Evolutionary conservation across 2,329 filamentous ascomycete genomes (phyloP).

Genomic region (Exophiala alcalophila): DNA sequence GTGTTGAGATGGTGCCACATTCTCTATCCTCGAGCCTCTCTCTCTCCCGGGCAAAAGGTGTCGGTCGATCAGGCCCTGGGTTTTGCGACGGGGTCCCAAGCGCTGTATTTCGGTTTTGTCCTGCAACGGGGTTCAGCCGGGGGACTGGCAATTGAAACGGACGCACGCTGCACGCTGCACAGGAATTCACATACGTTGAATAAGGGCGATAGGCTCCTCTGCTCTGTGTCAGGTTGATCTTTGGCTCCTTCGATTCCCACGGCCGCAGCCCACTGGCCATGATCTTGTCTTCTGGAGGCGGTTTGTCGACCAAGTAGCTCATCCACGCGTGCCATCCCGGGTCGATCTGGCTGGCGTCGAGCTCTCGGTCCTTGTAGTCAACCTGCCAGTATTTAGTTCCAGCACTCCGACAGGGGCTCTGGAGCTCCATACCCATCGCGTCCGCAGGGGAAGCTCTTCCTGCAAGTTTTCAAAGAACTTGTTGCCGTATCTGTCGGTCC

Average conservation of each 20-base stretch:
- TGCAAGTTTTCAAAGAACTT: conserved; percentile 91
- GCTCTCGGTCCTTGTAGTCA: conserved; percentile 85
- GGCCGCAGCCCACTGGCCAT: conserved; percentile 63
- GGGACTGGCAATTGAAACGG: background rate
- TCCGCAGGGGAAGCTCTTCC: conserved; percentile 78
- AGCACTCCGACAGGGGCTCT: conserved; percentile 59
- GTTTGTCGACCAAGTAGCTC: conserved; percentile 84
- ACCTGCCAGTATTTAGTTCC: conserved; percentile 74
- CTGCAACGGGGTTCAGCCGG: conserved; percentile 26
- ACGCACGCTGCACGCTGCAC: background rate
- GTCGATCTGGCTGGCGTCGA: conserved; percentile 67
- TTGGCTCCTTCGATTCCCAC: conserved; percentile 74
- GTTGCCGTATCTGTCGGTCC: conserved; percentile 87
- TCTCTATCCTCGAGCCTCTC: conserved; percentile 17
- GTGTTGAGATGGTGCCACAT: too few species aligned
- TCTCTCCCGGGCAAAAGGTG: conserved; percentile 11
- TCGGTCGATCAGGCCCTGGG: conserved; percentile 29
- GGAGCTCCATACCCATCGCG: conserved; percentile 18
- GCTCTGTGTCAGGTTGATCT: conserved; percentile 71
- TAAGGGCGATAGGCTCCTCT: conserved; percentile 87
- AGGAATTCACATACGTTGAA: conserved; percentile 70
- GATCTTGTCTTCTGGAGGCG: conserved; percentile 73
- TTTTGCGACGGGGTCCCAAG: conserved; percentile 37
- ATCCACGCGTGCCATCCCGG: conserved; percentile 99
- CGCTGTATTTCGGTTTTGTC: conserved; percentile 36